Conservation (phyloP, 306 rosid genomes). For the Inga laurina region DNA sequence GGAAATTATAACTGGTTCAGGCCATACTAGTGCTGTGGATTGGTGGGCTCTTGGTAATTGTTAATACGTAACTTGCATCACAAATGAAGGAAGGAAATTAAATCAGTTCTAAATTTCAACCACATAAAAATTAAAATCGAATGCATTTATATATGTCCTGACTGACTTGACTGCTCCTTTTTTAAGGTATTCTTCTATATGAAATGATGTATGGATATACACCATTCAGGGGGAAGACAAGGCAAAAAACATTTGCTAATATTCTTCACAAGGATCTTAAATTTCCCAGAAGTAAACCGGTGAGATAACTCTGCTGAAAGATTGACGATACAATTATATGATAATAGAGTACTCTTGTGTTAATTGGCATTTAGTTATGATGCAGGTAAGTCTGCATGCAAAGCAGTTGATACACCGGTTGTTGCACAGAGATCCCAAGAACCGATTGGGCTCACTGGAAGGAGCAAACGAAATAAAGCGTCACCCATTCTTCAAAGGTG, state of each 20-base stretch:
- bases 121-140: not conserved
- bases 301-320: conserved; percentile 32
- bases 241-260: conserved; percentile 89
- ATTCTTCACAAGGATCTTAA: conserved; percentile 96
- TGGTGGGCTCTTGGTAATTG: conserved; percentile 99
- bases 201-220: conserved; percentile 95
- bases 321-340: not conserved
- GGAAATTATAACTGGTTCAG: conserved; percentile 96
- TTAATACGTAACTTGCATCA: conserved; percentile 1
- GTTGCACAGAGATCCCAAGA: conserved; percentile 79
- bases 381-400: conserved; percentile 79
- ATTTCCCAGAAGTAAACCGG: conserved; percentile 80
- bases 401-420: conserved; percentile 79
- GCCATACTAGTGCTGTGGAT: conserved; percentile 97
- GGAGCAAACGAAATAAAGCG: conserved; percentile 87
- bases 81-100: conserved; percentile 9
- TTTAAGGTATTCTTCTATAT: conserved; percentile 77
- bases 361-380: conserved; percentile 15
- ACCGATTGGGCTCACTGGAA: conserved; percentile 78
- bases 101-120: not conserved
- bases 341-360: not conserved
- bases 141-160: not conserved
- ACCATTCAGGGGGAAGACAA: conserved; percentile 90
- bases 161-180: not conserved
- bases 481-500: conserved; percentile 77